These are phyloP conservation scores for Cyberlindnera amylophila DNA, from an alignment of 805 yeast species.

Conservation along the genomic window DNA sequence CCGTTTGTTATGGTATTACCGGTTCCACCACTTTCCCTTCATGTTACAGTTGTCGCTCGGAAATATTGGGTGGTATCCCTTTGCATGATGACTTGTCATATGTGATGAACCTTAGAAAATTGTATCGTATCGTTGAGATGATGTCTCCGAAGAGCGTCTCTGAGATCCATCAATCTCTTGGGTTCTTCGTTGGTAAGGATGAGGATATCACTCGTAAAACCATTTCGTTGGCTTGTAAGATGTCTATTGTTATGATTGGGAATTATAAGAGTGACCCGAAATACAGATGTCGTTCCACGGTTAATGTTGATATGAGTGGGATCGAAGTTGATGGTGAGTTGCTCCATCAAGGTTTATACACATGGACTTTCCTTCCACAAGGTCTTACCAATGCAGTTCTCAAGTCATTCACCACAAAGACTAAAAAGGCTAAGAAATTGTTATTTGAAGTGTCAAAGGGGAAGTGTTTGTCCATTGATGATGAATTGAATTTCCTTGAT, in stretches of 20 bases:
- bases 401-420: background rate
- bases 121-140: conserved; percentile 28
- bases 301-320: conserved; percentile 9
- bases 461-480: conserved; percentile 17
- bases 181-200: conserved; percentile 11
- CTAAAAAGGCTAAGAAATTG: background rate
- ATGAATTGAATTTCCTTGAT: conserved; percentile 8
- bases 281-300: too few relatives aligned
- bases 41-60: conserved; percentile 29
- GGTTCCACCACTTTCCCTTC: conserved; percentile 13
- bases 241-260: background rate
- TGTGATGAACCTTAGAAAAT: conserved; percentile 35
- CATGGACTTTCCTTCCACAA: conserved; percentile 1
- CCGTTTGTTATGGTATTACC: conserved; percentile 32
- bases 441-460: conserved; percentile 12
- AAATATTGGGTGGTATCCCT: conserved; percentile 16
- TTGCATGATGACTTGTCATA: conserved; percentile 23
- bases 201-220: conserved; percentile 5
- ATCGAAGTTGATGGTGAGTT: conserved; percentile 6
- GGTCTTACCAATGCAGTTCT: background rate
- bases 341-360: background rate
- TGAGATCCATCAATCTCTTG: conserved; percentile 16
- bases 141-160: conserved; percentile 20
- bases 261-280: background rate
- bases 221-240: conserved; percentile 13